Conservation (phyloP, 176 grass and related monocot species). For the Microstegium vimineum region DNA sequence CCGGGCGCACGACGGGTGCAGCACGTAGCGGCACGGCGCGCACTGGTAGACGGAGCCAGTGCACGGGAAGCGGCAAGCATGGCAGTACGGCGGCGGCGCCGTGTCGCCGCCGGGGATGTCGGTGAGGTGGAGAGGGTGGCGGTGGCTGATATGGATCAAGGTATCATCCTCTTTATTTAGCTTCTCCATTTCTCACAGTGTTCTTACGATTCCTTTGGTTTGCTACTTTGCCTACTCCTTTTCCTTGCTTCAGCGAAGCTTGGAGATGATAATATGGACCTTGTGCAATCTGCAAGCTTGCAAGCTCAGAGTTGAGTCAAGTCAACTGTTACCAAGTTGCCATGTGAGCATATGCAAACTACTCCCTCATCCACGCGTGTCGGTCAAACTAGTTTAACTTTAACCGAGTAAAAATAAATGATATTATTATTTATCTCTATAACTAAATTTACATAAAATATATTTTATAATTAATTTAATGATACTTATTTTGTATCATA, state of each 20-base stretch:
- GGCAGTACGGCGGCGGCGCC: neutral
- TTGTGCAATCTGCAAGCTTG: neutral
- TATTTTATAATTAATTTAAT: no score
- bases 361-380: no score
- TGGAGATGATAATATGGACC: neutral
- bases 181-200: neutral
- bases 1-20: slow-evolving; percentile 27
- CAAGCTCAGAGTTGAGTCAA: neutral
- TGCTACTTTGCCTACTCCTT: neutral
- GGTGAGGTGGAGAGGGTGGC: slow-evolving; percentile 14
- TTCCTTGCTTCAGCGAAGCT: neutral
- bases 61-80: slow-evolving; percentile 6
- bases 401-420: no score
- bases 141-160: slow-evolving; percentile 23
- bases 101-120: neutral
- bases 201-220: neutral
- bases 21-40: slow-evolving; percentile 10
- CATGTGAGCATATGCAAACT: neutral
- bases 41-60: slow-evolving; percentile 15
- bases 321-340: neutral
- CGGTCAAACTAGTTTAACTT: no score
- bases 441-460: no score
- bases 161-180: neutral
- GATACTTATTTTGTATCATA: no score
- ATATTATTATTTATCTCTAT: no score